phyloP scores from a whole-genome alignment of 192 early-diverging fungal genomes.

The Mortierella hygrophila region DNA sequence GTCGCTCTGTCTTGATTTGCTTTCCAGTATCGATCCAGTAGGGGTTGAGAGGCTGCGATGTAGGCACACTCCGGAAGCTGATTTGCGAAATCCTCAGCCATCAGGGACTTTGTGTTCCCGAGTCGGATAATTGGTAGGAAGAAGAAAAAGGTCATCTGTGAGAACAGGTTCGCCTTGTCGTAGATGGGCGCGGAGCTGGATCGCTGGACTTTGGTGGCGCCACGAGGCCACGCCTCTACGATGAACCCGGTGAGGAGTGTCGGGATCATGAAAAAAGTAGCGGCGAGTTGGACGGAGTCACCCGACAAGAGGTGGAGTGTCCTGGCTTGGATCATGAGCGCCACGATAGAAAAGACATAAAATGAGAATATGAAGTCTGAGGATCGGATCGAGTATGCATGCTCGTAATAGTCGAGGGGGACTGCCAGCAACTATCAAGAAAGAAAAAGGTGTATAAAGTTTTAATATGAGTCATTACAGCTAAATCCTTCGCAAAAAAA shows the following conservation, averaged over 20 bases:
- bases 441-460: neutral
- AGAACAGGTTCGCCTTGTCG: slow-evolving; percentile 32
- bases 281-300: neutral
- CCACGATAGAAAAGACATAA: slow-evolving; percentile 11
- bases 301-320: neutral
- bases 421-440: slow-evolving; percentile 11
- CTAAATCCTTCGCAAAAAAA: neutral
- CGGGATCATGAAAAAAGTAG: neutral
- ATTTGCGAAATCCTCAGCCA: slow-evolving; percentile 20
- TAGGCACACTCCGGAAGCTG: neutral
- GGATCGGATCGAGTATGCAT: slow-evolving; percentile 29
- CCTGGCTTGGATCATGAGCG: slow-evolving; percentile 10
- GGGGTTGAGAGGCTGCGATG: neutral
- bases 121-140: slow-evolving; percentile 19
- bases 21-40: slow-evolving; percentile 9
- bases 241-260: slow-evolving; percentile 11
- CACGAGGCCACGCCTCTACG: slow-evolving; percentile 38
- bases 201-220: slow-evolving; percentile 18
- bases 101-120: neutral
- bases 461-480: neutral
- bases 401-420: slow-evolving; percentile 16
- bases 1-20: neutral
- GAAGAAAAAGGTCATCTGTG: slow-evolving; percentile 23
- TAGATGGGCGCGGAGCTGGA: slow-evolving; percentile 1
- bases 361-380: slow-evolving; percentile 24